Conservation (phyloP, 257 asterid species). For the Eucommia ulmoides region DNA sequence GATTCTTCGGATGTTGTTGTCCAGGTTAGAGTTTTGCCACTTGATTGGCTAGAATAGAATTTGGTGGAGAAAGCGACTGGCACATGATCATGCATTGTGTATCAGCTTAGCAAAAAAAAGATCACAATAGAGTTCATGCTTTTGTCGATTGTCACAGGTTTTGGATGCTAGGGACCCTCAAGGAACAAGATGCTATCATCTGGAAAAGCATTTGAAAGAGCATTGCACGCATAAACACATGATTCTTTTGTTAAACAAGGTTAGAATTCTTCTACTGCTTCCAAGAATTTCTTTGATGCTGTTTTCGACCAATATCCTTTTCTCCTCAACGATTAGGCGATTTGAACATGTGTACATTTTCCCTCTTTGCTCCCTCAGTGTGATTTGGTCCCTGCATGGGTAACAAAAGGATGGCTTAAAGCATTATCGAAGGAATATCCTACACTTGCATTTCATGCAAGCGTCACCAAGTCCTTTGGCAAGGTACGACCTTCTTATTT, state of each 20-base stretch:
- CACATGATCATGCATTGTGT: not conserved
- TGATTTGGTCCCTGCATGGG: conserved; percentile 98
- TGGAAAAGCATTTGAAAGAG: conserved; percentile 89
- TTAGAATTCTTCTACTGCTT: conserved; percentile 7
- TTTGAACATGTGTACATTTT: not conserved
- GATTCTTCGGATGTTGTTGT: conserved; percentile 95
- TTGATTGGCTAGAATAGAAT: not conserved
- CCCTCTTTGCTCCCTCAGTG: conserved; percentile 44
- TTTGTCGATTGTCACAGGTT: conserved; percentile 32
- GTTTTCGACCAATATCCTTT: not conserved
- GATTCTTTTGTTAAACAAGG: conserved; percentile 88
- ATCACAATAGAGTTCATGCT: not conserved
- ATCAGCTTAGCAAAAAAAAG: not conserved
- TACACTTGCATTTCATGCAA: conserved; percentile 90
- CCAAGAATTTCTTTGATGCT: not conserved
- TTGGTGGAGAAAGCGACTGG: not conserved
- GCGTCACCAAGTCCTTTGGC: conserved; percentile 88
- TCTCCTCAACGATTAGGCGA: not conserved
- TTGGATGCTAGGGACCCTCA: conserved; percentile 94
- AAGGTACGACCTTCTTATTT: conserved; percentile 38
- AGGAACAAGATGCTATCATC: conserved; percentile 94
- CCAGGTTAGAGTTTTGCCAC: conserved; percentile 41
- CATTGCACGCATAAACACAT: conserved; percentile 90
- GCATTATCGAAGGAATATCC: conserved; percentile 81
- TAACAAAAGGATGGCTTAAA: conserved; percentile 91